Conservation (phyloP, 805 yeast genomes). For the Metschnikowia koreensis region DNA sequence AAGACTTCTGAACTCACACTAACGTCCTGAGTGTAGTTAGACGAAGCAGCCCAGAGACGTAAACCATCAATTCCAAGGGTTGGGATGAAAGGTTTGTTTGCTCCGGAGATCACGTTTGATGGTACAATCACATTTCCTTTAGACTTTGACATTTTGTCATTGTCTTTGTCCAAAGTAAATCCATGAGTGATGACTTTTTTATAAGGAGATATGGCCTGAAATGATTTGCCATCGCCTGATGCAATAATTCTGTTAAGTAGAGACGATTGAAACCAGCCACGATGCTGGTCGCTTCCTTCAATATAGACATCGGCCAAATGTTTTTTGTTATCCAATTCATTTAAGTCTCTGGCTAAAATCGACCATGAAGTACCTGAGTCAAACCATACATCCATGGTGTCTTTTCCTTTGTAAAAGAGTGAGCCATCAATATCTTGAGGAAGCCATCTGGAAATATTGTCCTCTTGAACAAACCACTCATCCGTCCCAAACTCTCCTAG, state of each 20-base stretch:
- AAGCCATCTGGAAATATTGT: slow-evolving; percentile 65
- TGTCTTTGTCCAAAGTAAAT: slow-evolving; percentile 80
- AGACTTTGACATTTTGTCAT: slow-evolving; percentile 92
- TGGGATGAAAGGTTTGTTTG: slow-evolving; percentile 44
- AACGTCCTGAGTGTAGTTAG: slow-evolving; percentile 82
- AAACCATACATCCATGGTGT: slow-evolving; percentile 99
- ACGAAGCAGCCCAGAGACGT: slow-evolving; percentile 85
- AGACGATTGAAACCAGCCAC: slow-evolving; percentile 99
- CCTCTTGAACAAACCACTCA: slow-evolving; percentile 70
- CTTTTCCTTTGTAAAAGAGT: slow-evolving; percentile 63
- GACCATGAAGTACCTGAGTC: slow-evolving; percentile 96
- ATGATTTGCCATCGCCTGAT: slow-evolving; percentile 42
- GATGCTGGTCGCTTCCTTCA: slow-evolving; percentile 97
- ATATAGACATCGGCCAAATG: slow-evolving; percentile 72
- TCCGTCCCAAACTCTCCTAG: slow-evolving; percentile 65
- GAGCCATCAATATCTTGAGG: slow-evolving; percentile 53
- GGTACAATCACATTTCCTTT: slow-evolving; percentile 82
- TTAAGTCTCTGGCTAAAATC: slow-evolving; percentile 38
- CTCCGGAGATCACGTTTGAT: slow-evolving; percentile 60
- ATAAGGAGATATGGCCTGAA: slow-evolving; percentile 55
- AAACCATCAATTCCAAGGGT: slow-evolving; percentile 87
- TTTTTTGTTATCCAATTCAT: slow-evolving; percentile 32
- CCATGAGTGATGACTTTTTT: slow-evolving; percentile 86
- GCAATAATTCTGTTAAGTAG: slow-evolving; percentile 69
- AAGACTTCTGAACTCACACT: slow-evolving; percentile 69